phyloP scores from a whole-genome alignment of 345 rosid species.

The Sapria himalayana region DNA sequence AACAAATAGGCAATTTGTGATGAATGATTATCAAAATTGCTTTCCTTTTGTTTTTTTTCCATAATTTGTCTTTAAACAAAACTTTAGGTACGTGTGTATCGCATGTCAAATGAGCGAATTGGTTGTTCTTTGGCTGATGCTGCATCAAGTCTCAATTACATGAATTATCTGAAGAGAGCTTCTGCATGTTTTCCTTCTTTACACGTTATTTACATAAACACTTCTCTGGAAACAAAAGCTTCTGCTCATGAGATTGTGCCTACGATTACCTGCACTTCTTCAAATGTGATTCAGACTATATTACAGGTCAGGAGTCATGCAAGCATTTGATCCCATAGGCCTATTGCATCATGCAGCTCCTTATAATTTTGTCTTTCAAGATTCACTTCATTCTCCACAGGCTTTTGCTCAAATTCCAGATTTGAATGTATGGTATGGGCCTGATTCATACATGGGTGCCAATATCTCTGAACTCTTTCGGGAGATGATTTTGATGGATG shows the following conservation, averaged over 20 bases:
- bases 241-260: constrained; percentile 90
- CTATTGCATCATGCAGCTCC: constrained; percentile 1
- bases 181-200: constrained; percentile 41
- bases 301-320: constrained; percentile 42
- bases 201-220: constrained; percentile 86
- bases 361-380: neutral
- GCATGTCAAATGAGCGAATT: constrained; percentile 78
- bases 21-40: too few species aligned
- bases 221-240: constrained; percentile 91
- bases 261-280: constrained; percentile 91
- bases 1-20: too few species aligned
- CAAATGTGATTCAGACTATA: constrained; percentile 83
- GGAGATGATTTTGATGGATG: constrained; percentile 76
- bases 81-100: constrained; percentile 80
- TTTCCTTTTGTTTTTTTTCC: too few species aligned
- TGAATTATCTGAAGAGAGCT: constrained; percentile 58
- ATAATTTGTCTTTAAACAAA: too few species aligned
- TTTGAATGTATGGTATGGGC: constrained; percentile 71
- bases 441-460: constrained; percentile 98
- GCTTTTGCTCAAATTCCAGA: constrained; percentile 75
- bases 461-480: constrained; percentile 63
- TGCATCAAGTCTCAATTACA: constrained; percentile 68
- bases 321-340: neutral
- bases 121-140: constrained; percentile 98
- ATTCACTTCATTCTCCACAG: constrained; percentile 16